Conservation (phyloP, 257 asterid species). For the Nicotiana attenuata region DNA sequence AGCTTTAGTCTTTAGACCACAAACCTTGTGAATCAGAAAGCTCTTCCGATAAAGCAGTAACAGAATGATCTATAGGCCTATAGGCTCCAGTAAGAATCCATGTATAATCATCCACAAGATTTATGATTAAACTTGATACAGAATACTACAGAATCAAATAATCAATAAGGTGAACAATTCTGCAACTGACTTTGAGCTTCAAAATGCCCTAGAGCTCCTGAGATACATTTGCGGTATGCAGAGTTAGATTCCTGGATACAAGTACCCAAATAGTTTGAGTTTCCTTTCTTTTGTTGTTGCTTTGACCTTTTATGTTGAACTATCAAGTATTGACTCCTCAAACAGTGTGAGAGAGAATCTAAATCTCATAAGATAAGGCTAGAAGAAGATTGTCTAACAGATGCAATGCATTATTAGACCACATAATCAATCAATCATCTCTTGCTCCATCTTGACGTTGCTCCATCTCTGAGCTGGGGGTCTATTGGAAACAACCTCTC, state of each 20-base stretch:
- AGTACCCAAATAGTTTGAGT: not conserved
- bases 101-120: not conserved
- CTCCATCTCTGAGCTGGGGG: no score
- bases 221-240: not conserved
- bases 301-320: not conserved
- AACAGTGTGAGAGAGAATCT: not conserved
- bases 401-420: not conserved
- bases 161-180: not conserved
- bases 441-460: not conserved
- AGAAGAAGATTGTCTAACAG: not conserved
- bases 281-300: not conserved
- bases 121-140: not conserved
- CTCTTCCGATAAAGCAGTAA: not conserved
- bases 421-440: not conserved
- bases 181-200: not conserved
- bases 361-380: not conserved
- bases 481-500: no score
- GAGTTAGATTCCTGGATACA: not conserved
- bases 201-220: not conserved
- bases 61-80: not conserved
- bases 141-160: not conserved
- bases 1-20: not conserved
- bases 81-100: not conserved
- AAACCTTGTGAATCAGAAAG: not conserved
- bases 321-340: not conserved